Evolutionary conservation across 352 stramenopile genomes (phyloP), one percentile per base, ranked within the genome.

Genomic region (Globisporangium perplexum): DNA sequence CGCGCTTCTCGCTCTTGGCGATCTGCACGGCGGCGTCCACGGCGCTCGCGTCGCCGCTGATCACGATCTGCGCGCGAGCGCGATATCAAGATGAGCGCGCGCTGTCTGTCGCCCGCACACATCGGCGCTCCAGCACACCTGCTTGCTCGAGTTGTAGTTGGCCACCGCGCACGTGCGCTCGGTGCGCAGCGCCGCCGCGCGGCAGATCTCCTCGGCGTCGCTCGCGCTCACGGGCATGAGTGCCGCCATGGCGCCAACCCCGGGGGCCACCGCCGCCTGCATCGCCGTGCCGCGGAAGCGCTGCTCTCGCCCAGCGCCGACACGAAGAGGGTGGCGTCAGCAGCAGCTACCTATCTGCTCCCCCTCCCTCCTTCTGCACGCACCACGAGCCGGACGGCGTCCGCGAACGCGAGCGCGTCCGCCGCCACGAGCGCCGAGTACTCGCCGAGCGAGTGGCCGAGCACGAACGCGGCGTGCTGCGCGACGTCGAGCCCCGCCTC

Each of bases 121-220:
- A n/a, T 33, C 30, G 30, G 6, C 30, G 6, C 6, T 33, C 30
- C 30, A 33, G 6, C 47, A 11, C 28, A 79, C 79, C 73, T 96
- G 86, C 66, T 89, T 90, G 62, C 61, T 88, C 11, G 81, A 93
- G 69, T 96, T 96, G 69, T 92, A 90, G 68, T 96, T 96, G 56
- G 86, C 83, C 38, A 94, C 82, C 55, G 88, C 66, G 56, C 84
- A 94, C 7, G 83, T 68, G 35, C 66, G 69, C 15, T 58, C 51
- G 0, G 71, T 70, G 47, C 64, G 57, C 1, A 54, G 47, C 14
- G 72, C 65, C 6, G 73, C 74, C 39, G 71, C 45, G 33, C 55
- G 55, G 55, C 77, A 91, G 56, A 89, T 67, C 15, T 74, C 64
- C 38, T 90, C 74, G 33, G 73, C 76, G 28, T 74, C 79, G 33